Conservation (phyloP, 169 alveolate genomes). For the Eimeria tenella region DNA sequence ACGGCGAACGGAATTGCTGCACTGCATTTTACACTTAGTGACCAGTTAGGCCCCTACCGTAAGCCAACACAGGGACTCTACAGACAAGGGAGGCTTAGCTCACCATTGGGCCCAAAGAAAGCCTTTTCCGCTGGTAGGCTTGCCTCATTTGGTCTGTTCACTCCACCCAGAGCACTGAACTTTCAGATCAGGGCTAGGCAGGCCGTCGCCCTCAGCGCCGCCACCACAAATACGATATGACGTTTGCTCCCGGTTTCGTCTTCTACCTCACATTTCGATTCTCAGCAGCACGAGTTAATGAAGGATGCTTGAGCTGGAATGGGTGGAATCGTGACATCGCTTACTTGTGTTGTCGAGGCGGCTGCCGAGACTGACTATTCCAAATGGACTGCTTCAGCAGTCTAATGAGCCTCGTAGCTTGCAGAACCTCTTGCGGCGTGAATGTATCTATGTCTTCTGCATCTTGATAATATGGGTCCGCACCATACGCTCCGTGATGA, state of each 20-base stretch:
- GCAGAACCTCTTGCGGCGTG: conserved; percentile 64
- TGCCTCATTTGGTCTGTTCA: conserved; percentile 19
- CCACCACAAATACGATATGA: not conserved
- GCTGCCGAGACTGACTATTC: conserved; percentile 18
- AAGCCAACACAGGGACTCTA: too few relatives aligned
- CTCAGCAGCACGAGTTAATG: not conserved
- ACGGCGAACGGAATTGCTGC: not conserved
- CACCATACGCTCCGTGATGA: not conserved
- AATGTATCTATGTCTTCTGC: conserved; percentile 41
- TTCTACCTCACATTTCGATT: not conserved
- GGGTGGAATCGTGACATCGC: not conserved
- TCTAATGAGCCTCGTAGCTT: conserved; percentile 57
- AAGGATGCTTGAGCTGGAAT: not conserved
- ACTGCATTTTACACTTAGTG: too few relatives aligned
- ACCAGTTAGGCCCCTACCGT: too few relatives aligned
- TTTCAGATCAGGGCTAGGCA: not conserved
- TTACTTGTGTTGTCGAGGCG: conserved; percentile 25
- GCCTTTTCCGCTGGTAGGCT: not conserved
- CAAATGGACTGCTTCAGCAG: conserved; percentile 59
- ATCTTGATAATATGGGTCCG: conserved; percentile 23
- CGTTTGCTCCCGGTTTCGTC: not conserved
- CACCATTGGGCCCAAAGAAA: conserved; percentile 4
- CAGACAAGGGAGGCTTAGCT: not conserved
- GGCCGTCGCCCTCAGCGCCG: not conserved
- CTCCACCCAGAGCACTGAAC: not conserved